Evolutionary conservation across 345 rosid genomes (phyloP).

Genomic region (Isatis tinctoria): DNA sequence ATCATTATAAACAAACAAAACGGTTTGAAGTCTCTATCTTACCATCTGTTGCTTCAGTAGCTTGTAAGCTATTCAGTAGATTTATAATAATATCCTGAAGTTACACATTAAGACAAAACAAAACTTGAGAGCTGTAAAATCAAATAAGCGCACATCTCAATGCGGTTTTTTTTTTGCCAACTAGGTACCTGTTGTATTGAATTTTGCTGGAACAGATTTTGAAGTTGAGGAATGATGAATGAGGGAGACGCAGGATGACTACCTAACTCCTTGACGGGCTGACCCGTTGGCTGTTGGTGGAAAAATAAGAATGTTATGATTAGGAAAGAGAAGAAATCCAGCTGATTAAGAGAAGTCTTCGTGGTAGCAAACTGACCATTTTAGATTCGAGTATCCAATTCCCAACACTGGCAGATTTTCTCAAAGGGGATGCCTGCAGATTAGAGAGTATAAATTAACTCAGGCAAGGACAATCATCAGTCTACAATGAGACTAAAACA

Average conservation of each 20-base stretch:
- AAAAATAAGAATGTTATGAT: not conserved
- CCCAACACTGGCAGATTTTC: conserved; percentile 94
- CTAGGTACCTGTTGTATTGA: conserved; percentile 68
- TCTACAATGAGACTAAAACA: conserved; percentile 6
- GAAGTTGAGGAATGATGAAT: conserved; percentile 72
- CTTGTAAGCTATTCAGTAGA: conserved; percentile 65
- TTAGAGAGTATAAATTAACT: conserved; percentile 20
- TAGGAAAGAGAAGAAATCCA: not conserved
- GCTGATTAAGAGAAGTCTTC: conserved; percentile 2
- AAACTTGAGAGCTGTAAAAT: not conserved
- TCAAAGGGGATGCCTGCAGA: conserved; percentile 71
- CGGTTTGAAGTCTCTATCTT: conserved; percentile 28
- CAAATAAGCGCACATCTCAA: not conserved
- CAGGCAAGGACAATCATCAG: not conserved
- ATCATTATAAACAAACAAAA: not conserved
- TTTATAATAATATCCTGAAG: conserved; percentile 69
- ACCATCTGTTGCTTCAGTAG: conserved; percentile 67
- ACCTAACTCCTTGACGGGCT: conserved; percentile 46
- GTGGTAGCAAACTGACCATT: conserved; percentile 45
- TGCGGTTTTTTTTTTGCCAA: not conserved
- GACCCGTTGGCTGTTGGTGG: conserved; percentile 45
- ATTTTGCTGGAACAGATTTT: conserved; percentile 81
- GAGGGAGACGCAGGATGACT: conserved; percentile 35
- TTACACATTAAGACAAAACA: conserved; percentile 3
- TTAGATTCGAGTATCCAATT: conserved; percentile 75